Evolutionary conservation across 225 moss, liverwort and hornwort species (phyloP).

Genomic region (Polytrichum commune): DNA sequence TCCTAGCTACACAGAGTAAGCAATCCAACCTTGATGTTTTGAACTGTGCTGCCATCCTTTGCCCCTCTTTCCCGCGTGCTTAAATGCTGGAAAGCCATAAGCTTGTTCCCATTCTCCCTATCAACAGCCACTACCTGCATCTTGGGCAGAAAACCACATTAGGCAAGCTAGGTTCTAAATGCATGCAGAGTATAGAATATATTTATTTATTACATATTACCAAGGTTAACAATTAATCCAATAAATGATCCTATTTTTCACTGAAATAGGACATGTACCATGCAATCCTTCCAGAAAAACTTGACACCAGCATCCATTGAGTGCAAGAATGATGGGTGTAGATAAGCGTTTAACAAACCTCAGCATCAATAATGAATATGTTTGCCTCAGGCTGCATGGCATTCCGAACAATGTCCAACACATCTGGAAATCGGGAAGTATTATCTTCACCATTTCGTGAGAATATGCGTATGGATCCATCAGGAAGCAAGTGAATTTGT

Average conservation of each 20-base stretch:
- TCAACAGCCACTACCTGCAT: conserved; percentile 81
- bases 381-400: conserved; percentile 59
- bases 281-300: too few species aligned
- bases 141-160: background rate
- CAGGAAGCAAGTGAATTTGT: conserved; percentile 74
- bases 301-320: background rate
- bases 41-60: conserved; percentile 63
- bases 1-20: background rate
- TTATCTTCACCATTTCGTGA: conserved; percentile 78
- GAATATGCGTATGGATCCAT: conserved; percentile 76
- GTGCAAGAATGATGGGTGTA: conserved; percentile 2
- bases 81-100: conserved; percentile 86
- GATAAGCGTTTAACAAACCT: conserved; percentile 42
- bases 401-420: conserved; percentile 55
- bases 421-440: conserved; percentile 83
- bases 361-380: conserved; percentile 80
- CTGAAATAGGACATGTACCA: too few species aligned
- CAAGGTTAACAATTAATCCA: too few species aligned
- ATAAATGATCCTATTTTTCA: too few species aligned
- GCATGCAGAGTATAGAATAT: too few species aligned
- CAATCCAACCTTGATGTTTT: conserved; percentile 67
- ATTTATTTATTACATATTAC: too few species aligned
- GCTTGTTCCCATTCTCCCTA: conserved; percentile 73
- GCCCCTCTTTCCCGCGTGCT: conserved; percentile 89
- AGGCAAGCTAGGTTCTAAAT: background rate